Percentiles rank a stretch among this genome's conserved stretches.
phyloP scores from a whole-genome alignment of 75 land plant species.

The Isoetes taiwanensis region DNA sequence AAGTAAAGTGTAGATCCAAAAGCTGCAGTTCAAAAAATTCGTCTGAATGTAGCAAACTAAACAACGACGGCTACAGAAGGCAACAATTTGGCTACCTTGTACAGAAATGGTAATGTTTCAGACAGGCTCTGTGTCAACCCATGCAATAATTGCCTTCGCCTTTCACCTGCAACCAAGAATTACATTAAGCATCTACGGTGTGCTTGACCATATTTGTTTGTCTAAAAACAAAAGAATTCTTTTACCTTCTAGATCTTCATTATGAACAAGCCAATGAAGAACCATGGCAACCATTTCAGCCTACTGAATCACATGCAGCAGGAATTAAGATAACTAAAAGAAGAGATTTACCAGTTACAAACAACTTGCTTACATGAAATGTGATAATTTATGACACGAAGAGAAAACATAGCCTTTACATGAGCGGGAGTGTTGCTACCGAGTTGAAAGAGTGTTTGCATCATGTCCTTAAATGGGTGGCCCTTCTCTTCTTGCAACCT shows the following conservation, averaged over 20 bases:
- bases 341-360: not conserved
- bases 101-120: constrained; percentile 61
- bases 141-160: constrained; percentile 65
- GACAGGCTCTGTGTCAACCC: constrained; percentile 73
- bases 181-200: not conserved
- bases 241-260: constrained; percentile 99
- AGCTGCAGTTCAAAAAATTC: constrained; percentile 30
- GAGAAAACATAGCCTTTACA: constrained; percentile 31
- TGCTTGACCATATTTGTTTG: not conserved
- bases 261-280: constrained; percentile 97
- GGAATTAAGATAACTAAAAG: not conserved
- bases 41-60: not conserved
- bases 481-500: constrained; percentile 94
- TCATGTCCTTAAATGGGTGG: constrained; percentile 38
- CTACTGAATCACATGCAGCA: constrained; percentile 30
- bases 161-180: constrained; percentile 45
- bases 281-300: constrained; percentile 94
- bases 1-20: constrained; percentile 61
- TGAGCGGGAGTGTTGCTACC: constrained; percentile 55
- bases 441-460: constrained; percentile 40
- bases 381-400: not conserved
- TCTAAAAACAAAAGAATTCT: not conserved
- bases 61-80: not conserved
- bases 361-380: not conserved
- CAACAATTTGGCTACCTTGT: constrained; percentile 30